Percentiles rank a stretch among this genome's conserved stretches.
phyloP scores from a whole-genome alignment of 2,329 filamentous ascomycete genomes.

The Claviceps cyperi region DNA sequence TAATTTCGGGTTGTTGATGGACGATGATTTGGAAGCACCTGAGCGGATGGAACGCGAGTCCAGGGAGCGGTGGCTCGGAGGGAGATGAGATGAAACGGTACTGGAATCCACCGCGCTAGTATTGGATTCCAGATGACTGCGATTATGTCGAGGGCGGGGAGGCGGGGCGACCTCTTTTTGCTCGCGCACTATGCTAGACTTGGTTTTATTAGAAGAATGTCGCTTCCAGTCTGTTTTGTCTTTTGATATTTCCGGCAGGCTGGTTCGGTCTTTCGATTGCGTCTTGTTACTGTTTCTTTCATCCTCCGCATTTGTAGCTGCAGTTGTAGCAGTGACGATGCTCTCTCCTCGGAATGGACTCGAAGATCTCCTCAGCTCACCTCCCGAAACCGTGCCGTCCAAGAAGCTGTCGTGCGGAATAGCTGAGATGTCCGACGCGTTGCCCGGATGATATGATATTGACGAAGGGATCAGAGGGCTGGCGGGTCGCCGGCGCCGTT shows the following conservation, averaged over 20 bases:
- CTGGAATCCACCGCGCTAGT: constrained; percentile 40
- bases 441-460: constrained; percentile 47
- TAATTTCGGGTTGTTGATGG: constrained; percentile 82
- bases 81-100: constrained; percentile 37
- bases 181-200: constrained; percentile 33
- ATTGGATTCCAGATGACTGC: constrained; percentile 35
- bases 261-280: constrained; percentile 28
- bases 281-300: constrained; percentile 30
- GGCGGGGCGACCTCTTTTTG: constrained; percentile 33
- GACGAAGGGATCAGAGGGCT: constrained; percentile 51
- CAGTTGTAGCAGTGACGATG: constrained; percentile 22
- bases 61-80: constrained; percentile 39
- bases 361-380: constrained; percentile 23
- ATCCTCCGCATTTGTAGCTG: constrained; percentile 18
- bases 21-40: constrained; percentile 51
- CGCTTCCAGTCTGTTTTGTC: constrained; percentile 37
- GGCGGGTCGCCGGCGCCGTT: constrained; percentile 44
- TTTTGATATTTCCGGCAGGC: constrained; percentile 25
- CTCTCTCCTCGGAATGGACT: constrained; percentile 28
- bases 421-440: constrained; percentile 75
- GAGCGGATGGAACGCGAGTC: constrained; percentile 40
- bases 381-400: constrained; percentile 38
- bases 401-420: constrained; percentile 48
- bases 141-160: constrained; percentile 35
- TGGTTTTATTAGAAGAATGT: constrained; percentile 26